phyloP scores from a whole-genome alignment of 768 basidiomycete species.

The Termitomyces sp. region DNA sequence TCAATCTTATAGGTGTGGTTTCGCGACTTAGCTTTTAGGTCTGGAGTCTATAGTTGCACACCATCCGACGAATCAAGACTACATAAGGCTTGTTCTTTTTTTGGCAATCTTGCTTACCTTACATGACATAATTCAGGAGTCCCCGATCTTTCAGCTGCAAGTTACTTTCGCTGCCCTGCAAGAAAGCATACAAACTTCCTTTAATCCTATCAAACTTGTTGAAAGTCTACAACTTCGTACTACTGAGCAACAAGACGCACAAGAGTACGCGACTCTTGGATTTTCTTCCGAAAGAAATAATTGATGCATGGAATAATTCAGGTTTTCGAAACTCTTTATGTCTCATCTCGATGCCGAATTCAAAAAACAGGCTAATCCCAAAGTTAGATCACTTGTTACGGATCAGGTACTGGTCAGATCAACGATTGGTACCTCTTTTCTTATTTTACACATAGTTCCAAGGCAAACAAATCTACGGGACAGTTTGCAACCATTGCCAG shows the following conservation, averaged over 20 bases:
- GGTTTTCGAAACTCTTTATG: conserved; percentile 95
- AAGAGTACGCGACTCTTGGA: conserved; percentile 57
- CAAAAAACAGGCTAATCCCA: conserved; percentile 64
- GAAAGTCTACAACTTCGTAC: conserved; percentile 78
- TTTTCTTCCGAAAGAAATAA: background rate
- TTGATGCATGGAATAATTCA: conserved; percentile 20
- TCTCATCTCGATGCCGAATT: conserved; percentile 85
- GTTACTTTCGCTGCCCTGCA: conserved; percentile 85
- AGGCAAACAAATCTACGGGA: conserved; percentile 79
- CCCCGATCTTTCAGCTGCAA: conserved; percentile 75
- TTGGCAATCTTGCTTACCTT: background rate
- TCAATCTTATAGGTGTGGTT: conserved; percentile 73
- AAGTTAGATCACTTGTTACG: conserved; percentile 62
- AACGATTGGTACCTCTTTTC: background rate
- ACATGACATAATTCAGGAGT: conserved; percentile 41
- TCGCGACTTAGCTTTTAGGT: conserved; percentile 75
- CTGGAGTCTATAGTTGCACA: conserved; percentile 76
- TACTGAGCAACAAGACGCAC: conserved; percentile 93
- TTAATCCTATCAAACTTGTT: conserved; percentile 81
- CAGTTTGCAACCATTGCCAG: conserved; percentile 67
- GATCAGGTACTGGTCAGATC: conserved; percentile 47
- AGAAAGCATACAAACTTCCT: conserved; percentile 58
- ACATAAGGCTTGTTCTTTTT: conserved; percentile 26
- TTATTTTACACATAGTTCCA: conserved; percentile 67
- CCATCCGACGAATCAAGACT: conserved; percentile 45